Evolutionary conservation across 768 basidiomycete species (phyloP).

Genomic region (Auricularia auricula-judae): DNA sequence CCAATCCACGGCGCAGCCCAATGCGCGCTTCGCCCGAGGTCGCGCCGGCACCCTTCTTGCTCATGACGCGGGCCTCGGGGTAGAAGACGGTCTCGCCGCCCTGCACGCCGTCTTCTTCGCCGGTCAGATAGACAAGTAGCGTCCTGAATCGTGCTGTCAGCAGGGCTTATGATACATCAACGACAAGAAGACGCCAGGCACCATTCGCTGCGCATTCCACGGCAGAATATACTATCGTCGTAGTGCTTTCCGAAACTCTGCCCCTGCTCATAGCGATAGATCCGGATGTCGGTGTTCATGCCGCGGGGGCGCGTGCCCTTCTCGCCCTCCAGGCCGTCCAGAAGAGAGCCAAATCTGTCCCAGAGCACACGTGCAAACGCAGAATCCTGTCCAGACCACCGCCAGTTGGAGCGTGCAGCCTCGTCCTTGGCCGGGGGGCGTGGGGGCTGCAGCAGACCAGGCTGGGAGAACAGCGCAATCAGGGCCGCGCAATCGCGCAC

Average conservation of each 20-base stretch:
- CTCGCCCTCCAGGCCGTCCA: background rate
- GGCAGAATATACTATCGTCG: constrained; percentile 45
- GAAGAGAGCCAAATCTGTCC: background rate
- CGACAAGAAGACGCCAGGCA: background rate
- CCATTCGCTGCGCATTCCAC: constrained; percentile 2
- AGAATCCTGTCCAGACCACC: background rate
- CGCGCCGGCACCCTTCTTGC: constrained; percentile 31
- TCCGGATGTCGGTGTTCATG: constrained; percentile 62
- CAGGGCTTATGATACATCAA: constrained; percentile 34
- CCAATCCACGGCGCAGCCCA: constrained; percentile 47
- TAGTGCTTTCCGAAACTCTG: constrained; percentile 71
- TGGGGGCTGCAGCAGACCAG: background rate
- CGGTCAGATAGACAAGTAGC: constrained; percentile 60
- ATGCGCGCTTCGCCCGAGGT: constrained; percentile 31
- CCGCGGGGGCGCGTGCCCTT: constrained; percentile 9
- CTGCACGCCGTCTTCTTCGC: constrained; percentile 58
- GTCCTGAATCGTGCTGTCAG: constrained; percentile 60
- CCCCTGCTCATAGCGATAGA: constrained; percentile 54
- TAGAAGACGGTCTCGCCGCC: constrained; percentile 73
- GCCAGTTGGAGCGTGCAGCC: background rate
- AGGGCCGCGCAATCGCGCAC: background rate
- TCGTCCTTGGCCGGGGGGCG: background rate
- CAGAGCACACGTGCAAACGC: background rate
- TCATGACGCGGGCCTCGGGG: constrained; percentile 22
- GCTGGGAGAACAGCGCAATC: background rate